Evolutionary conservation across 1,139 yeast species (phyloP), one percentile per base, ranked within the genome.

Genomic region (Saccharomycopsis hybrid): DNA sequence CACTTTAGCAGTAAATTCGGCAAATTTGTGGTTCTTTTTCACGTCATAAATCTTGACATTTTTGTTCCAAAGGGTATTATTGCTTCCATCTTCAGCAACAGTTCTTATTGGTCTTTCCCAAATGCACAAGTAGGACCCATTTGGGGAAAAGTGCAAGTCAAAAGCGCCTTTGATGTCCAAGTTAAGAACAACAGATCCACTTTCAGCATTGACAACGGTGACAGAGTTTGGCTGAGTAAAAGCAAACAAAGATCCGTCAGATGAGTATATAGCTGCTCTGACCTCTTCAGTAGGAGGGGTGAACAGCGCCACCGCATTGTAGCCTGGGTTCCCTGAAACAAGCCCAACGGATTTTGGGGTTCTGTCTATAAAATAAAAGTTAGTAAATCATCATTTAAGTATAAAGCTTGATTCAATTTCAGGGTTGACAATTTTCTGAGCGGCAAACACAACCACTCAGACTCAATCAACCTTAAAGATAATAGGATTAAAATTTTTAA

Each of bases 31-130:
- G 8, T 57, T 56, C 27, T 58, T 58, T 41, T 68, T 64, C 49
- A 80, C 69, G 57, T 77, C 74, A 78, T 85, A 88, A 53, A 92
- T 76, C 61, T 81, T 80, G 58, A 90, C 86, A 66, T 90, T 90
- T 56, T 87, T 80, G 50, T 67, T 71, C 78, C 82, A 83, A n/a
- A 47, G 30, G 13, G 35, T 42, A 60, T 85, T 82, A 35, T 90
- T 89, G 37, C 69, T 62, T n/a, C 69, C 67, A 46, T 61, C 66
- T 40, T 60, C 65, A 55, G 66, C 66, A 11, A 51, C 44, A 62
- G 76, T 68, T 69, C 79, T 73, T 57, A 80, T 65, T 9, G 97
- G 96, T 61, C 90, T 86, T 60, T 90, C 89, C 97, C 97, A 94
- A 46, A 95, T 79, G 59, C 89, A 79, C 56, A 92, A 68, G 63